Conservation (phyloP, 805 yeast genomes). For the Starmerella bombi region DNA sequence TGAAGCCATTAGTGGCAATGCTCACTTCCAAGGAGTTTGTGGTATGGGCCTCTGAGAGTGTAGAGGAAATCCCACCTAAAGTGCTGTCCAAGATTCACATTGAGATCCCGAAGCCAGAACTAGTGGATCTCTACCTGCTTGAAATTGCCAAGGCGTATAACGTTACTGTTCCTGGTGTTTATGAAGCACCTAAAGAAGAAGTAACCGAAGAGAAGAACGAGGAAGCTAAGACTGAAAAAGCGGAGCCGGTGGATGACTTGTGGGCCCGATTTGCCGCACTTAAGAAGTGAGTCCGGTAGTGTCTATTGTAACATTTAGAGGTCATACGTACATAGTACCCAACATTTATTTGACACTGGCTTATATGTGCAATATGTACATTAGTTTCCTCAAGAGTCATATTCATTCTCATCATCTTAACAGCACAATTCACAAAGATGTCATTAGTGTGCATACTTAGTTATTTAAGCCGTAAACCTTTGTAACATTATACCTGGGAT, state of each 20-base stretch:
- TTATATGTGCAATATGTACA: too few species aligned
- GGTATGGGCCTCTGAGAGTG: slow-evolving; percentile 40
- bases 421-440: too few species aligned
- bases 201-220: neutral
- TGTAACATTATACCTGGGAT: too few species aligned
- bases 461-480: too few species aligned
- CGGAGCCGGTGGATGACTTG: slow-evolving; percentile 15
- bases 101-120: slow-evolving; percentile 49
- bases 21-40: slow-evolving; percentile 61
- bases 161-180: slow-evolving; percentile 52
- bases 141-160: slow-evolving; percentile 74
- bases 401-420: too few species aligned
- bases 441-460: too few species aligned
- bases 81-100: slow-evolving; percentile 49
- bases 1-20: slow-evolving; percentile 48
- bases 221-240: neutral
- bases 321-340: too few species aligned
- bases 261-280: slow-evolving; percentile 23
- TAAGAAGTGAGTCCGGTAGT: slow-evolving; percentile 9
- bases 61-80: slow-evolving; percentile 50
- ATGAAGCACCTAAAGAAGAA: slow-evolving; percentile 17
- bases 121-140: slow-evolving; percentile 55
- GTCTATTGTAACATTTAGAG: too few species aligned
- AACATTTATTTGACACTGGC: too few species aligned
- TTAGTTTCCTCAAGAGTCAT: too few species aligned